Evolutionary conservation across 495 filamentous ascomycete species (phyloP).

Genomic region (Aspergillus affinis): DNA sequence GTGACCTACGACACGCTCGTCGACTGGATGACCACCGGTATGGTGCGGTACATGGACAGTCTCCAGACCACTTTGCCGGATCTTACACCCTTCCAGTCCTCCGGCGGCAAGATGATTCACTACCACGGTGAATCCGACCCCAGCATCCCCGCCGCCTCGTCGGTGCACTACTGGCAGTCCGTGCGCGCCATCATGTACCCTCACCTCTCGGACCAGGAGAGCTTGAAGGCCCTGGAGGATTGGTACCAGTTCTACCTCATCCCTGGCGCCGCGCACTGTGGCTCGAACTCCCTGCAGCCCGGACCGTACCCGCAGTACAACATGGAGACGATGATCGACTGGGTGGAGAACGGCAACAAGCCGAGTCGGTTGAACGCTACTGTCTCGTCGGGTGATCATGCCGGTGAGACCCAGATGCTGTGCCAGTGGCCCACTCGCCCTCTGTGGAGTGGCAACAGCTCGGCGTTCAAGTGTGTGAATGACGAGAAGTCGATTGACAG

Average conservation of each 20-base stretch:
- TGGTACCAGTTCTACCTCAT: slow-evolving; percentile 53
- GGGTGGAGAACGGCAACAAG: slow-evolving; percentile 45
- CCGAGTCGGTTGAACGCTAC: slow-evolving; percentile 37
- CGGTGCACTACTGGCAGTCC: slow-evolving; percentile 51
- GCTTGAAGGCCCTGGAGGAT: slow-evolving; percentile 42
- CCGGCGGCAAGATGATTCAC: slow-evolving; percentile 50
- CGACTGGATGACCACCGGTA: slow-evolving; percentile 43
- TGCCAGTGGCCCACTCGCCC: slow-evolving; percentile 48
- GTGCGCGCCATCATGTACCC: slow-evolving; percentile 52
- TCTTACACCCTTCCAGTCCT: slow-evolving; percentile 37
- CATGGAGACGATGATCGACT: slow-evolving; percentile 41
- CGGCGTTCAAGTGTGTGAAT: neutral
- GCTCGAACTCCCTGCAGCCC: slow-evolving; percentile 38
- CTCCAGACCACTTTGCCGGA: slow-evolving; percentile 44
- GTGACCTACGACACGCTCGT: slow-evolving; percentile 51
- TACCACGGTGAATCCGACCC: slow-evolving; percentile 54
- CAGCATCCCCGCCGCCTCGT: slow-evolving; percentile 47
- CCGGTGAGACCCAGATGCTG: slow-evolving; percentile 36
- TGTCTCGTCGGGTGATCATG: slow-evolving; percentile 21
- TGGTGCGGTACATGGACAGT: slow-evolving; percentile 29
- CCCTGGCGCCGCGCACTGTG: slow-evolving; percentile 53
- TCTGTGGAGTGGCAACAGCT: slow-evolving; percentile 21
- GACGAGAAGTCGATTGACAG: neutral
- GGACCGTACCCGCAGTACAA: slow-evolving; percentile 47
- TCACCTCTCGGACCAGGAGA: slow-evolving; percentile 28